These are phyloP conservation scores for Anacardium occidentale DNA, from an alignment of 345 rosid genomes.

Conservation along the genomic window DNA sequence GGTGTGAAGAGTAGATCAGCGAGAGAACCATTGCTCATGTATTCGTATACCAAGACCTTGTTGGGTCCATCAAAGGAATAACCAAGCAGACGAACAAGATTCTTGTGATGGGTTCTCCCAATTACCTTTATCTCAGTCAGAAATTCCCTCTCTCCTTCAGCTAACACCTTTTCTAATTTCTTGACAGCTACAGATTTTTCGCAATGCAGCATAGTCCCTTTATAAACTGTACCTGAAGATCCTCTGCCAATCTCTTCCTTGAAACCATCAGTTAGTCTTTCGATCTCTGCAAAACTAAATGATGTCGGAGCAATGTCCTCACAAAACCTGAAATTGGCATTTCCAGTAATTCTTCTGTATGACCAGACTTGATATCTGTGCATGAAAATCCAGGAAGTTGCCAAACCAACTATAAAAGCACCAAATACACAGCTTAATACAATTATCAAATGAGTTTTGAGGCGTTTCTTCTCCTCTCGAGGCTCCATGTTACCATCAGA, in stretches of 20 bases:
- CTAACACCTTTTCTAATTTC: background rate
- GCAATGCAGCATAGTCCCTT: background rate
- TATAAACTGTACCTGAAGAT: too few species aligned
- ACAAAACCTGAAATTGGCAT: too few species aligned
- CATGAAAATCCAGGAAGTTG: too few species aligned
- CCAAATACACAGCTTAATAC: too few species aligned
- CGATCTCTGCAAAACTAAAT: constrained; percentile 10
- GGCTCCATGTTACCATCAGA: too few species aligned
- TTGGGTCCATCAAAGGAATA: constrained; percentile 5
- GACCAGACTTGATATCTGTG: too few species aligned
- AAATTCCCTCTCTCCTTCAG: background rate
- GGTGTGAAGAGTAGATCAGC: background rate
- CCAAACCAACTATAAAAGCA: too few species aligned
- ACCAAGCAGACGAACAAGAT: constrained; percentile 6
- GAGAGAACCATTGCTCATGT: constrained; percentile 8
- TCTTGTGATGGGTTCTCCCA: constrained; percentile 2
- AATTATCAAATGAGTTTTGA: too few species aligned
- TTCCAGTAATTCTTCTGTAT: background rate
- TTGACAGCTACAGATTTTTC: background rate
- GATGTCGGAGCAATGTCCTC: background rate
- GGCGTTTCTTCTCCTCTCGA: too few species aligned
- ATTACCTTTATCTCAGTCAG: background rate
- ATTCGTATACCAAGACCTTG: constrained; percentile 2
- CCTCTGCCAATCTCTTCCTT: too few species aligned
- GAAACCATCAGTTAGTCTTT: too few species aligned